These are phyloP conservation scores for Baudoinia panamericana DNA, from an alignment of 495 filamentous ascomycete species.

Conservation along the genomic window DNA sequence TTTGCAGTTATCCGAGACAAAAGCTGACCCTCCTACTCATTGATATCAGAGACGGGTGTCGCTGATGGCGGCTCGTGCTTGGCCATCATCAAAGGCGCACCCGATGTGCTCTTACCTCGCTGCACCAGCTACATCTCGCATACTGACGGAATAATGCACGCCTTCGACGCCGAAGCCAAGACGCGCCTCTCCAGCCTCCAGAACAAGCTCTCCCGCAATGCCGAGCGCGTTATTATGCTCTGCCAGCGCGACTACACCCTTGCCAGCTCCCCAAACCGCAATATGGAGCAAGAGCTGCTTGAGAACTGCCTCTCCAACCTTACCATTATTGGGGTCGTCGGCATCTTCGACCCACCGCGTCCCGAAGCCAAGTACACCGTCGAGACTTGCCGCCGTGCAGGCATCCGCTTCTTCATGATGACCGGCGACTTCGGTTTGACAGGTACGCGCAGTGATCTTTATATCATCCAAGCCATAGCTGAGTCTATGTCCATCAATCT, in stretches of 20 bases:
- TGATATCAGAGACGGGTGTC: too few relatives aligned
- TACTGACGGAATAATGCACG: conserved; percentile 25
- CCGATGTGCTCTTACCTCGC: conserved; percentile 36
- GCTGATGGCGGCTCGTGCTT: not conserved
- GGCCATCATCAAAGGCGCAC: conserved; percentile 36
- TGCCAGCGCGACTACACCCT: conserved; percentile 30
- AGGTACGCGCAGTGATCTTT: too few relatives aligned
- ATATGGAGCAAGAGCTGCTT: conserved; percentile 36
- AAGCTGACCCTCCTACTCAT: too few relatives aligned
- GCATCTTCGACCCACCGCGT: conserved; percentile 38
- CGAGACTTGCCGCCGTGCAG: conserved; percentile 26
- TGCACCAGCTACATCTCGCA: conserved; percentile 36
- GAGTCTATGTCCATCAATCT: too few relatives aligned
- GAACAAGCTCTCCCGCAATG: conserved; percentile 33
- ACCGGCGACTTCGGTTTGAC: conserved; percentile 24
- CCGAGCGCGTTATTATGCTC: conserved; percentile 42
- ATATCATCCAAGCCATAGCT: too few relatives aligned
- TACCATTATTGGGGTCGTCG: conserved; percentile 38
- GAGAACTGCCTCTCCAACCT: conserved; percentile 30
- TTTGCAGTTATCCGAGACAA: too few relatives aligned
- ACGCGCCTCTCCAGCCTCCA: conserved; percentile 31
- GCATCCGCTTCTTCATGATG: conserved; percentile 42
- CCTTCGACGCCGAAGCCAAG: conserved; percentile 29
- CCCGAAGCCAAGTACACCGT: conserved; percentile 26
- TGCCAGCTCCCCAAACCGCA: conserved; percentile 16